phyloP scores from a whole-genome alignment of 1,139 yeast species.

The Arxiozyma heterogenica region DNA sequence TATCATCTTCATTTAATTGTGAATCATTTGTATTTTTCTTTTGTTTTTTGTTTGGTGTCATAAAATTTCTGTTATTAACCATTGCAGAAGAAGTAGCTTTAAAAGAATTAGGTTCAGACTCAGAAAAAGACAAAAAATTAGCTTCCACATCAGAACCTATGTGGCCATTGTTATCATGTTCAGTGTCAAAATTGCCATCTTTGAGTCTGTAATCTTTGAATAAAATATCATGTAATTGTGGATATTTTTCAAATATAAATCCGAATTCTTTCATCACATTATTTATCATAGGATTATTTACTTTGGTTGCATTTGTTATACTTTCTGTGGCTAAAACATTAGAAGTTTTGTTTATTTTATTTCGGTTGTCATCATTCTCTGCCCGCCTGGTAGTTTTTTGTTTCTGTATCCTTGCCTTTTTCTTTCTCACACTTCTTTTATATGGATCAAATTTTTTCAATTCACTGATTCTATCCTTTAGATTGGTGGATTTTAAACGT shows the following conservation, averaged over 20 bases:
- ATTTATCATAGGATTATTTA: constrained; percentile 1
- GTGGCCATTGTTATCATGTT: neutral
- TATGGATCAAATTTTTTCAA: constrained; percentile 5
- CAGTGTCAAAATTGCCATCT: neutral
- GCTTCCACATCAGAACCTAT: neutral
- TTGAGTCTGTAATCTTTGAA: constrained; percentile 5
- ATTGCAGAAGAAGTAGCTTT: neutral
- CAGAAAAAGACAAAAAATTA: neutral
- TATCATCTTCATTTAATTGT: constrained; percentile 1
- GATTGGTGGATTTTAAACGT: constrained; percentile 5
- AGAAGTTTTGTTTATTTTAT: neutral
- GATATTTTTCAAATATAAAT: constrained; percentile 16
- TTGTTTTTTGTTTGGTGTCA: neutral
- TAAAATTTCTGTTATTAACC: neutral
- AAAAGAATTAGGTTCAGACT: neutral
- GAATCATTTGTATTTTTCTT: neutral
- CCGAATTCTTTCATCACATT: constrained; percentile 16
- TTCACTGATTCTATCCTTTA: constrained; percentile 5
- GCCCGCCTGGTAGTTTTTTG: neutral
- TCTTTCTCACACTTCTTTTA: neutral
- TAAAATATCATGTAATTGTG: constrained; percentile 17
- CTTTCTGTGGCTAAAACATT: too few relatives aligned
- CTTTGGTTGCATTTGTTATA: too few relatives aligned
- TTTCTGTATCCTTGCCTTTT: neutral
- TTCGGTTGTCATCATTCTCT: neutral